Evolutionary conservation across 805 yeast species (phyloP), one percentile per base, ranked within the genome.

Genomic region (Ogataea dorogensis): DNA sequence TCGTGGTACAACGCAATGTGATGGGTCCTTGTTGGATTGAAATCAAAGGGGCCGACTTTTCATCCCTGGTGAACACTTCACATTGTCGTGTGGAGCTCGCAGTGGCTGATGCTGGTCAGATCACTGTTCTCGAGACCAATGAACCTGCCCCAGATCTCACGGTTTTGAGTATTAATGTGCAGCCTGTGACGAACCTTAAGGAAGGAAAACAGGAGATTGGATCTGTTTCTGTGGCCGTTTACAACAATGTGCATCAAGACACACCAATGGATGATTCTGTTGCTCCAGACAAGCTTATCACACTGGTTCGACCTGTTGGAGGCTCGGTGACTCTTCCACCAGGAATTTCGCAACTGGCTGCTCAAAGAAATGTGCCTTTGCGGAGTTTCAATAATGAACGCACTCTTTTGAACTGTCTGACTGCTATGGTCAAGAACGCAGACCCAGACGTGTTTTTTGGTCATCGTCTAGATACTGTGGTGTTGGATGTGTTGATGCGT

Each of bases 11-110:
- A 58, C 71, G 85, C 49, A 80, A 82, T 49, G 71, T 93, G 28
- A 89, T 87, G 96, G 98, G 98, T 7, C 98, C 98, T 3, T 88
- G 98, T 58, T 93, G 98, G 98, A 66, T 93, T 34, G 83, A 83
- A 31, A 69, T 93, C 34, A 67, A 71, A 27, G 71, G 75, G 33
- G 82, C 81, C 31, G 79, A 81, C 43, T 82, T 84, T 49, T 56
- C 59, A 16, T 58, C 75, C 0, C 59, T 81, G 25, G 72, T 70
- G 34, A 81, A 79, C 51, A 71, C 84, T 2, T 80, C 95, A 0
- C 91, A 89, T 63, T 86, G 95, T 61, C 75, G 75, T 38, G 70
- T 85, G n/a, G 95, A 87, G 51, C 76, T 84, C 2, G 63, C 79
- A 1, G 74, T 85, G 1, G 52, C 59, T 2, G 58, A 68, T 8